phyloP scores from a whole-genome alignment of 1,284 basidiomycete genomes.

The Ustilago trichophora region DNA sequence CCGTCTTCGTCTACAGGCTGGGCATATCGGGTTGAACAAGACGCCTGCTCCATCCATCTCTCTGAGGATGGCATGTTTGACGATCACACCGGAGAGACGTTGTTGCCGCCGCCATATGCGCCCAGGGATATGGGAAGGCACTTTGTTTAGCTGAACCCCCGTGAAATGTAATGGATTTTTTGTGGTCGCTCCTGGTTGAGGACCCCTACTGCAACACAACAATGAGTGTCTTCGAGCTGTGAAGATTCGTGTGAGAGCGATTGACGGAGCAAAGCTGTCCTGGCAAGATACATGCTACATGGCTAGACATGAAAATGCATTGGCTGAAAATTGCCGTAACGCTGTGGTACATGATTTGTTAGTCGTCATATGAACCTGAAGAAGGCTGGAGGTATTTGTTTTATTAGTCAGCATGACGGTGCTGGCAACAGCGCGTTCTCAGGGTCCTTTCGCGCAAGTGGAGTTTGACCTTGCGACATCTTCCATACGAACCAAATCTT shows the following conservation, averaged over 20 bases:
- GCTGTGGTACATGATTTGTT: too few relatives aligned
- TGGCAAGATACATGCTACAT: too few relatives aligned
- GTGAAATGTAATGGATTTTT: not conserved
- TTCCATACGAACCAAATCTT: not conserved
- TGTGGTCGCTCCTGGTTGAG: too few relatives aligned
- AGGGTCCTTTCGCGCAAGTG: constrained; percentile 21
- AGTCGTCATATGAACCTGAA: too few relatives aligned
- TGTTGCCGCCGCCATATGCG: constrained; percentile 35
- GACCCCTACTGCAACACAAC: too few relatives aligned
- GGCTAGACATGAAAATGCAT: too few relatives aligned
- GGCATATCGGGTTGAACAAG: constrained; percentile 25
- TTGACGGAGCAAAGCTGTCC: too few relatives aligned
- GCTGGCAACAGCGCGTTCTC: not conserved
- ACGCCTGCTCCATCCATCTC: constrained; percentile 28
- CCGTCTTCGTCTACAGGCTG: constrained; percentile 1
- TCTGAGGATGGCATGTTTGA: constrained; percentile 33
- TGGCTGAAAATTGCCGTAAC: too few relatives aligned
- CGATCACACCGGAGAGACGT: constrained; percentile 27
- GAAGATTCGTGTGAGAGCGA: too few relatives aligned
- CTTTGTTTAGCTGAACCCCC: constrained; percentile 11
- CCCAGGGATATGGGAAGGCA: constrained; percentile 23
- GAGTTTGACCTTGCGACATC: constrained; percentile 6
- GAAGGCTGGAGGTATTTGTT: too few relatives aligned
- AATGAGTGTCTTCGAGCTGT: too few relatives aligned
- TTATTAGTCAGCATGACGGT: constrained; percentile 11